Conservation (phyloP, 768 basidiomycete species). For the Phanerochaete sordida region DNA sequence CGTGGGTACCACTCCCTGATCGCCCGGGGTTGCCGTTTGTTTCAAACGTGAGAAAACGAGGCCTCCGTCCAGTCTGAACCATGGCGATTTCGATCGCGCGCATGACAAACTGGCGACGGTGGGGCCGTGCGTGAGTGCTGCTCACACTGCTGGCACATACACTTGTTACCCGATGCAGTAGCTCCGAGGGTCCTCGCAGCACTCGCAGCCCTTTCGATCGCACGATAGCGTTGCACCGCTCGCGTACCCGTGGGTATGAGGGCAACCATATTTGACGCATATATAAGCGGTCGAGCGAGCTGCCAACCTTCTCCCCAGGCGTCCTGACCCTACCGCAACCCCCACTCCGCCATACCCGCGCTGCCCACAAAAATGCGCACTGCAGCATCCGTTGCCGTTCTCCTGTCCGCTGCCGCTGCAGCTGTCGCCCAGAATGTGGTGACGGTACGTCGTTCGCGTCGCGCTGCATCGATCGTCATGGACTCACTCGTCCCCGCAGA, state of each 20-base stretch:
- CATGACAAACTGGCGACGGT: not conserved
- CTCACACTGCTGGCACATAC: not conserved
- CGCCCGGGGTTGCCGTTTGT: not conserved
- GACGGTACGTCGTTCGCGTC: not conserved
- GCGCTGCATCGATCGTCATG: not conserved
- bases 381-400: not conserved
- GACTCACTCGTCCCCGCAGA: slow-evolving; percentile 9
- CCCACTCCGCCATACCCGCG: not conserved
- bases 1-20: not conserved
- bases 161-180: not conserved
- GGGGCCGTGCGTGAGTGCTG: not conserved
- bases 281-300: not conserved
- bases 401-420: slow-evolving; percentile 16
- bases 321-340: not conserved
- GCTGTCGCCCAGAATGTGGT: slow-evolving; percentile 15
- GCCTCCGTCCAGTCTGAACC: too few relatives aligned
- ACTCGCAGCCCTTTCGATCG: not conserved
- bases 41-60: not conserved
- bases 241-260: not conserved
- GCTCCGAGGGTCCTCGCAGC: not conserved
- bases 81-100: not conserved
- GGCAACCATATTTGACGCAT: not conserved
- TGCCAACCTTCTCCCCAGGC: not conserved
- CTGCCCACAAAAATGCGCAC: not conserved
- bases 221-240: not conserved